A percentile compares a stretch with the other conserved stretches of the same genome.
Conservation (phyloP, 2,329 filamentous ascomycete genomes). For the Penicillium sp. region DNA sequence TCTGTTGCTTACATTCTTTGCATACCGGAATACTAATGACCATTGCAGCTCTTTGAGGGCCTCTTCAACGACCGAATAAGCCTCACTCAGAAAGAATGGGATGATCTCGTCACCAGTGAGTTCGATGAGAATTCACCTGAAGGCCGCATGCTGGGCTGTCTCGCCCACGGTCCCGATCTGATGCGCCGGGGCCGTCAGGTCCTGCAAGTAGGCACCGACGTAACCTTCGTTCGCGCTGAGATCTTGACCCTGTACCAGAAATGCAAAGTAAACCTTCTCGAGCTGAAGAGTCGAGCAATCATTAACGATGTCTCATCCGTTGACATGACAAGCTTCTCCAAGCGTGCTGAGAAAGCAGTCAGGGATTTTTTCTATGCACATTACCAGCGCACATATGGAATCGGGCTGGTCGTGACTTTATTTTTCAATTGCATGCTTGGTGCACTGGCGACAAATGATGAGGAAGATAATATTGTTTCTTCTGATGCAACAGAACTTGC, state of each 20-base stretch:
- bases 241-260: slow-evolving; percentile 23
- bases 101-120: slow-evolving; percentile 31
- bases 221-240: slow-evolving; percentile 18
- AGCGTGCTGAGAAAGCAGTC: background rate
- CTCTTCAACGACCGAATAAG: slow-evolving; percentile 36
- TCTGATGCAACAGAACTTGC: slow-evolving; percentile 23
- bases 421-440: slow-evolving; percentile 35
- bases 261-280: slow-evolving; percentile 17
- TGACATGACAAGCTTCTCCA: background rate
- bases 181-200: slow-evolving; percentile 26
- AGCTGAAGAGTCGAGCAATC: slow-evolving; percentile 16
- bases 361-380: slow-evolving; percentile 26
- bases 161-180: slow-evolving; percentile 32
- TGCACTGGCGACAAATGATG: slow-evolving; percentile 27
- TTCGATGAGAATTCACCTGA: slow-evolving; percentile 28
- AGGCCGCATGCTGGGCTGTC: slow-evolving; percentile 30
- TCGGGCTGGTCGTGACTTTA: slow-evolving; percentile 31
- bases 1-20: background rate
- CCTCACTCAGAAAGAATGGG: slow-evolving; percentile 35
- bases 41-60: slow-evolving; percentile 35
- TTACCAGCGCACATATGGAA: slow-evolving; percentile 33
- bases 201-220: slow-evolving; percentile 6
- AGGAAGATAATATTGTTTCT: background rate
- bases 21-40: background rate
- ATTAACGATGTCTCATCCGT: background rate